phyloP scores from a whole-genome alignment of 2,329 filamentous ascomycete genomes.

The Aphanoascus verrucosus region DNA sequence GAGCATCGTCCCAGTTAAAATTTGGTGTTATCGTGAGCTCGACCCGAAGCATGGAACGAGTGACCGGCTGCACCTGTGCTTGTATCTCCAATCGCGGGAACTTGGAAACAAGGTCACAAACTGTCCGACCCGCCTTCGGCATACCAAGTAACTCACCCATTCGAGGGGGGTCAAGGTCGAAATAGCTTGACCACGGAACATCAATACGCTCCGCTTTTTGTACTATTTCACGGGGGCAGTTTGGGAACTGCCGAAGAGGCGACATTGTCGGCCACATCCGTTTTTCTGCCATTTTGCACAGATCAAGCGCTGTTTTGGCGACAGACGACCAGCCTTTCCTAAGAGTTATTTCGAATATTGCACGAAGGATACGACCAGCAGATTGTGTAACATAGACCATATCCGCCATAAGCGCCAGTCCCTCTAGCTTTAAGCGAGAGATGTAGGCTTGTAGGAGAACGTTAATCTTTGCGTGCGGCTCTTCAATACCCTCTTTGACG shows the following conservation, averaged over 20 bases:
- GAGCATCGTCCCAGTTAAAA: constrained; percentile 84
- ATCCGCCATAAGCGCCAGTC: constrained; percentile 91
- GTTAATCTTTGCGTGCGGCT: constrained; percentile 96
- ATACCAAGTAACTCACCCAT: constrained; percentile 92
- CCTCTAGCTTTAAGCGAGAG: constrained; percentile 84
- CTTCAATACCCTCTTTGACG: constrained; percentile 94
- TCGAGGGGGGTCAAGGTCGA: constrained; percentile 87
- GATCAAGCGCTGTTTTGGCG: constrained; percentile 78
- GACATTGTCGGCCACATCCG: constrained; percentile 99
- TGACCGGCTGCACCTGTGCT: constrained; percentile 89
- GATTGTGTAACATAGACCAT: constrained; percentile 98
- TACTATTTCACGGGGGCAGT: constrained; percentile 72
- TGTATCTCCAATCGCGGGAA: constrained; percentile 89
- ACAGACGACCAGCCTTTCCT: constrained; percentile 95
- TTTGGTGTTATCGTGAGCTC: constrained; percentile 87
- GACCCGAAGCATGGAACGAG: constrained; percentile 79
- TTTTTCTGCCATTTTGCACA: constrained; percentile 99
- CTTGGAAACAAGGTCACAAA: constrained; percentile 78
- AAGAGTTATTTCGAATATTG: constrained; percentile 92
- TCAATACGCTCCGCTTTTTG: constrained; percentile 91
- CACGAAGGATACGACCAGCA: constrained; percentile 86
- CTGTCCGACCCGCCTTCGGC: constrained; percentile 73
- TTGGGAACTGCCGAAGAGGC: constrained; percentile 78
- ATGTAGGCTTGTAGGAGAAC: constrained; percentile 95
- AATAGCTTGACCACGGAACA: constrained; percentile 86